Evolutionary conservation across 75 land plant species (phyloP).

Genomic region (Pinus tabuliformis): DNA sequence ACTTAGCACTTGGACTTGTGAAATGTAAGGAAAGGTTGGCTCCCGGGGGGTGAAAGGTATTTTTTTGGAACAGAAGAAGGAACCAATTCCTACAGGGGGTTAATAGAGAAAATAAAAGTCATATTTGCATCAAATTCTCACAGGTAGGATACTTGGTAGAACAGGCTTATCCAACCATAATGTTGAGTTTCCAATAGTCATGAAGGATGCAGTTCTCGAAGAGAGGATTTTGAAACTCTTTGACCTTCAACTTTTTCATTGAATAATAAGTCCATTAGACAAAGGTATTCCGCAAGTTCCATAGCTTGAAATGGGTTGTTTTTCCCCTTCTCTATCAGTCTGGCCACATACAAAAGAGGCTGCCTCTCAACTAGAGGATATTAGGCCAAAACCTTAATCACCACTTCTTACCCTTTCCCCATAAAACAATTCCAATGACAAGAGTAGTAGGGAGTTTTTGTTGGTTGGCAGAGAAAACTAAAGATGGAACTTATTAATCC

Average conservation of each 20-base stretch:
- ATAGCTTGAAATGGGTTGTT: conserved; percentile 38
- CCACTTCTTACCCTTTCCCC: conserved; percentile 25
- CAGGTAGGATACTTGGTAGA: conserved; percentile 20
- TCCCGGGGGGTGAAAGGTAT: too few species aligned
- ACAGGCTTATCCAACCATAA: conserved; percentile 4
- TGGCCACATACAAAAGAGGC: conserved; percentile 33
- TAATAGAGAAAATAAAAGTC: too few species aligned
- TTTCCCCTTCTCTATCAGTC: conserved; percentile 27
- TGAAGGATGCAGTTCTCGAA: conserved; percentile 30
- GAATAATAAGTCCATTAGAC: conserved; percentile 20
- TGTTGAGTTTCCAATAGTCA: conserved; percentile 21
- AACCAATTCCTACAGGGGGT: too few species aligned
- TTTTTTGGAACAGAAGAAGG: too few species aligned
- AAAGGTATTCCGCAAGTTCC: conserved; percentile 34
- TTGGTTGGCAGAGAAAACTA: background rate
- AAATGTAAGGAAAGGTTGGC: too few species aligned
- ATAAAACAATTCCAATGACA: conserved; percentile 9
- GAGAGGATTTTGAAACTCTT: conserved; percentile 34
- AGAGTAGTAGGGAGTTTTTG: conserved; percentile 10
- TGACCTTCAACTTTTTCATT: conserved; percentile 26
- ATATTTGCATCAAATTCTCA: conserved; percentile 24
- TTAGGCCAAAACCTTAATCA: conserved; percentile 23
- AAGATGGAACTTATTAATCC: background rate
- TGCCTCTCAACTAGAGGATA: conserved; percentile 30
- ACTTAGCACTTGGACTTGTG: too few species aligned